phyloP scores from a whole-genome alignment of 805 yeast genomes.

The Lipomyces starkeyi region DNA sequence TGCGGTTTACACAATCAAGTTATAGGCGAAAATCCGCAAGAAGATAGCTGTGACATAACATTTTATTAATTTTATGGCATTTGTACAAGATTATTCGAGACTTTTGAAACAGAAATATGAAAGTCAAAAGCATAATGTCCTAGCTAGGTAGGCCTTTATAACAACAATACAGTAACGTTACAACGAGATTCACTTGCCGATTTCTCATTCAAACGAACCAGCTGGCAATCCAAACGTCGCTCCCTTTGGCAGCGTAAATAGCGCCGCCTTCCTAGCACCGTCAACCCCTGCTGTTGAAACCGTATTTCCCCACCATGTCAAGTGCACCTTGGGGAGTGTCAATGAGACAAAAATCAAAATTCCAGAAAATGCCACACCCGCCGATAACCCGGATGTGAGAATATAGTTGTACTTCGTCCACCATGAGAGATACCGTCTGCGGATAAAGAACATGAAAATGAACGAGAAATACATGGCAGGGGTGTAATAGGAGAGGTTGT shows the following conservation, averaged over 20 bases:
- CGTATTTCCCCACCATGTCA: constrained; percentile 74
- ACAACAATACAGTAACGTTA: too few relatives aligned
- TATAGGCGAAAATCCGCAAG: too few relatives aligned
- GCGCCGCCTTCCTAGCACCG: constrained; percentile 27
- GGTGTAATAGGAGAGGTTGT: constrained; percentile 33
- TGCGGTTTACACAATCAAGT: too few relatives aligned
- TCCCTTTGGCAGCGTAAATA: not conserved
- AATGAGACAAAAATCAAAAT: constrained; percentile 62
- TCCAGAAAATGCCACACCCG: constrained; percentile 69
- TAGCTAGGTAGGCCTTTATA: too few relatives aligned
- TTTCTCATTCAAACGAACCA: constrained; percentile 4
- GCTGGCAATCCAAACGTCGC: constrained; percentile 3
- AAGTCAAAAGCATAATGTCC: too few relatives aligned
- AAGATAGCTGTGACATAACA: too few relatives aligned
- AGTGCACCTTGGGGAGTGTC: constrained; percentile 50
- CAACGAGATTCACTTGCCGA: not conserved
- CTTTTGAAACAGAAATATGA: too few relatives aligned
- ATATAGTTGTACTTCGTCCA: too few relatives aligned
- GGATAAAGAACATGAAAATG: constrained; percentile 54
- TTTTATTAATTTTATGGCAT: too few relatives aligned
- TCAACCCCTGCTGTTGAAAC: constrained; percentile 42
- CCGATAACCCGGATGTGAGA: constrained; percentile 62
- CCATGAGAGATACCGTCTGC: constrained; percentile 58
- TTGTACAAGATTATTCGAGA: too few relatives aligned
- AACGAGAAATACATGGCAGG: constrained; percentile 34